phyloP scores from a whole-genome alignment of 148 eudicot species.

The Chenopodium quinoa region DNA sequence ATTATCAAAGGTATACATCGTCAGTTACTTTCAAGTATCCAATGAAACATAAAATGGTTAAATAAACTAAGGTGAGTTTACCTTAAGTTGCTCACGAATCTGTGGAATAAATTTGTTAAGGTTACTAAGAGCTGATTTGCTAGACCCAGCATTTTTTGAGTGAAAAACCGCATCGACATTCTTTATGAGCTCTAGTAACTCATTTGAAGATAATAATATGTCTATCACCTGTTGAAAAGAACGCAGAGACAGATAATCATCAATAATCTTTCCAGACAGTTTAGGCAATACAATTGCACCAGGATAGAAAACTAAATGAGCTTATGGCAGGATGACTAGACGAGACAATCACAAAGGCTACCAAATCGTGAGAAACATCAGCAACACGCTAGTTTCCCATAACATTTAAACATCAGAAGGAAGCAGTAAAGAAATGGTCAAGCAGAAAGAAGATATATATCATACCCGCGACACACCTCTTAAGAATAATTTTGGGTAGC shows the following conservation, averaged over 20 bases:
- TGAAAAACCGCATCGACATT: constrained; percentile 69
- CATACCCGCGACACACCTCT: no score
- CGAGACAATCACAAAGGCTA: background rate
- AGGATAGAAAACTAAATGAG: background rate
- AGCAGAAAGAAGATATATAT: background rate
- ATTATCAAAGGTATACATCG: background rate
- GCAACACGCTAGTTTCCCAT: no score
- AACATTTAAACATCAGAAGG: no score
- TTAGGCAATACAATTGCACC: background rate
- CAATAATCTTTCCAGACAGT: background rate
- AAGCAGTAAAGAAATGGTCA: background rate
- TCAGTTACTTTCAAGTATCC: background rate
- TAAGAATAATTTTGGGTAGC: no score
- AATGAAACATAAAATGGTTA: background rate
- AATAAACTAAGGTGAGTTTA: constrained; percentile 23
- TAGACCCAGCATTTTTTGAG: constrained; percentile 46
- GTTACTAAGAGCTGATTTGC: constrained; percentile 46
- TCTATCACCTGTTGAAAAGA: constrained; percentile 55
- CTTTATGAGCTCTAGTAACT: constrained; percentile 66
- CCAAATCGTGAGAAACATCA: no score
- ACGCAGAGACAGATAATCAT: constrained; percentile 6
- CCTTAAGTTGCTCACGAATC: constrained; percentile 81
- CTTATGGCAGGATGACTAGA: background rate
- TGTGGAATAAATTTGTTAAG: constrained; percentile 63
- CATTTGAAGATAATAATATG: constrained; percentile 64